Conservation (phyloP, 192 early-diverging fungal genomes). For the Backusella parvicylindrica region DNA sequence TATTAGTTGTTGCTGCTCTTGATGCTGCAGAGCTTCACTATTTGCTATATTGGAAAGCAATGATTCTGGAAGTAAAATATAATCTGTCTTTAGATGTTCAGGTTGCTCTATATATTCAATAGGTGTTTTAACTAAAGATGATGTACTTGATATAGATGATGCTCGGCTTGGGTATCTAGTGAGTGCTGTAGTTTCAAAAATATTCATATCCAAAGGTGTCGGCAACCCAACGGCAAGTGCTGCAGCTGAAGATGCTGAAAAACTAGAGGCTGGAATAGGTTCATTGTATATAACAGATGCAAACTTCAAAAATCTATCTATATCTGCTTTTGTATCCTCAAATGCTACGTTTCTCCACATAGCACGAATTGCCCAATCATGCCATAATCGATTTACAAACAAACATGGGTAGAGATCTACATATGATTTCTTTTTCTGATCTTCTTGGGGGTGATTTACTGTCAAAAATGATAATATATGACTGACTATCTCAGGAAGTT, state of each 20-base stretch:
- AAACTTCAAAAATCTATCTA: conserved; percentile 19
- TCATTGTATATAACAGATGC: neutral
- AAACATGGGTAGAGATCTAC: conserved; percentile 18
- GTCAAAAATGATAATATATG: conserved; percentile 7
- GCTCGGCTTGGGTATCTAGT: neutral
- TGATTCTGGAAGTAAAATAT: neutral
- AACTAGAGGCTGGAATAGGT: neutral
- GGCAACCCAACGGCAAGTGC: neutral
- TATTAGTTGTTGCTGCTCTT: neutral
- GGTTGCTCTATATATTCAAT: neutral
- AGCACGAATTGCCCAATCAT: conserved; percentile 19
- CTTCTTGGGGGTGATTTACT: neutral
- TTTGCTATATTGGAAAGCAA: neutral
- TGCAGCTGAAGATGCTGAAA: neutral
- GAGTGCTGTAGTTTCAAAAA: neutral
- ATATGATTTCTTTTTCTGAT: neutral
- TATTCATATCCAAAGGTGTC: neutral
- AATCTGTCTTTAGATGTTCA: neutral
- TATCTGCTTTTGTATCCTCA: conserved; percentile 24
- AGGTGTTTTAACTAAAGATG: neutral
- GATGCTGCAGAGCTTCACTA: neutral
- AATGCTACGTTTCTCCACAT: conserved; percentile 32
- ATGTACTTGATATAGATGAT: conserved; percentile 8
- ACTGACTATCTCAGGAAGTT: conserved; percentile 5
- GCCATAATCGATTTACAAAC: conserved; percentile 32